Conservation (phyloP, 495 filamentous ascomycete genomes). For the Hyaloscypha finlandica region DNA sequence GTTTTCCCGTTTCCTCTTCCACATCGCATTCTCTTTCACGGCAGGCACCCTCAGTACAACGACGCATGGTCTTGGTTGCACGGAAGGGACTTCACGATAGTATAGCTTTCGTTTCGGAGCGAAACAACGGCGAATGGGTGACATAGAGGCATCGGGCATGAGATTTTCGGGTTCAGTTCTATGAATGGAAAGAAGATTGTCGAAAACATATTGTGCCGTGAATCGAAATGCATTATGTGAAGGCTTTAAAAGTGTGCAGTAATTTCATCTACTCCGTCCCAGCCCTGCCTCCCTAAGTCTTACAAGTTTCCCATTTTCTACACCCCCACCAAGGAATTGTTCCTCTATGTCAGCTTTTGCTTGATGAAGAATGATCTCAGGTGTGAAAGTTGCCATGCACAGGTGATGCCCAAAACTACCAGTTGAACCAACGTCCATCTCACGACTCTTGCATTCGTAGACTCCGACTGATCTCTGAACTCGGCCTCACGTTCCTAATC, state of each 20-base stretch:
- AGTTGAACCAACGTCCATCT: constrained; percentile 89
- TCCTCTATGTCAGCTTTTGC: constrained; percentile 85
- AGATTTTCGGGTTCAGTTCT: constrained; percentile 28
- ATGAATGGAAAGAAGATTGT: constrained; percentile 27
- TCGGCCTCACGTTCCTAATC: constrained; percentile 91
- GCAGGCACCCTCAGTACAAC: constrained; percentile 25
- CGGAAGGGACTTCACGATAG: constrained; percentile 30
- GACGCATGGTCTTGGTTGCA: constrained; percentile 27
- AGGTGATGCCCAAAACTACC: constrained; percentile 83
- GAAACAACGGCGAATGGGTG: constrained; percentile 33
- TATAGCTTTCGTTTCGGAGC: constrained; percentile 30
- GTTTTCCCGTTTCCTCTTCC: constrained; percentile 25
- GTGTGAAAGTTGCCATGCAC: constrained; percentile 96
- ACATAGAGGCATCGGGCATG: constrained; percentile 31
- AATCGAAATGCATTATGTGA: constrained; percentile 27
- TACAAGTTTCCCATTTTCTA: constrained; percentile 5
- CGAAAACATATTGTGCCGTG: constrained; percentile 1
- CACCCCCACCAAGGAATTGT: neutral
- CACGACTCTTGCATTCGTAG: constrained; percentile 89
- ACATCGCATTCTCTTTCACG: constrained; percentile 32
- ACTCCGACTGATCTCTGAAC: constrained; percentile 95
- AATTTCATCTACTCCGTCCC: constrained; percentile 7
- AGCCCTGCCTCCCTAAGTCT: neutral
- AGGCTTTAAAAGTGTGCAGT: constrained; percentile 4
- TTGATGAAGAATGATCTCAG: constrained; percentile 98